Evolutionary conservation across 2,329 filamentous ascomycete species (phyloP), one percentile per base, ranked within the genome.

Genomic region (Didymella sp.): DNA sequence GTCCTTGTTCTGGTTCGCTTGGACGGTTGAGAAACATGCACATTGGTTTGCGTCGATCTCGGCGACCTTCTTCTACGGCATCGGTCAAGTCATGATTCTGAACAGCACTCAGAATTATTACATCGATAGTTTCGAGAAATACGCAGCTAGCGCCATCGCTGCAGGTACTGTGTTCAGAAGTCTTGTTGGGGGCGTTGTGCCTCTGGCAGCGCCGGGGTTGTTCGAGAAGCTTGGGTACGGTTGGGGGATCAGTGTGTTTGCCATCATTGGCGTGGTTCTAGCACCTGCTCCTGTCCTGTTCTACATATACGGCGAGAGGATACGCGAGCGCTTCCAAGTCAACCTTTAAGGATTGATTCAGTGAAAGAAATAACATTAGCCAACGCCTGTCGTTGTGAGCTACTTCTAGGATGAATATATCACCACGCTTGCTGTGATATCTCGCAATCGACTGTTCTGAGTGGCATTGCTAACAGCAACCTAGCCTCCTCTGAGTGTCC

Each of bases 81-180:
- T 83, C 17, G 81, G 82, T 2, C 81, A 84, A 52, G 80, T 85
- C 11, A 79, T 81, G 61, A 82, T 83, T 27, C 70, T 84, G 51
- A 84, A 84, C 52, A 76, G 76, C 12, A 81, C 81, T 15, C 82
- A 84, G 50, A 85, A 84, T 49, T 84, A 84, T 66, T 83, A 82
- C 64, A 83, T 84, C 43, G 81, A 83, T 62, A 76, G 76, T 21
- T 83, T 82, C 53, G 80, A 82, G 56, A 76, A 77, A 64, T 82
- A 81, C 58, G 81, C 81, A 6, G 81, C 81, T 6, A 78, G 74
- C 31, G 81, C 80, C 0, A 82, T 83, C 48, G 81, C 81, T 5
- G 81, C 80, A 4, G 80, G 80, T 0, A 77, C 80, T 1, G 75
- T 82, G 0, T 82, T 82, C 50, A 67, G 81, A 19, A 77, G 74